A percentile compares a stretch with the other conserved stretches of the same genome.
Evolutionary conservation across 352 stramenopile genomes (phyloP).

Genomic region (Pythium sukuiense): DNA sequence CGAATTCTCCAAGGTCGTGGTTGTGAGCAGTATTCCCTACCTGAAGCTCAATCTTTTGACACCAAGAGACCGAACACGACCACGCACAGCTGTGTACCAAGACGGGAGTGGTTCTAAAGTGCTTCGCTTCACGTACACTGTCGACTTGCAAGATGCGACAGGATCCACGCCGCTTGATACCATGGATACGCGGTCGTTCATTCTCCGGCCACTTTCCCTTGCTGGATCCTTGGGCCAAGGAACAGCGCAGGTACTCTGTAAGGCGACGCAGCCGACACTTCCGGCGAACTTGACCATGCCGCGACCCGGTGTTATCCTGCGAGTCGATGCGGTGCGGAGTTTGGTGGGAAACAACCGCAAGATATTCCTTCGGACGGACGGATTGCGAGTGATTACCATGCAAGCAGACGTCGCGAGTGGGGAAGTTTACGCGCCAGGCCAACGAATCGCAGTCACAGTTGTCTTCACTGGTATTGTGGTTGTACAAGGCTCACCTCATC

Average conservation of each 20-base stretch:
- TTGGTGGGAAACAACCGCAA: slow-evolving; percentile 59
- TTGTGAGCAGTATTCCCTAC: slow-evolving; percentile 38
- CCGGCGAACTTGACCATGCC: slow-evolving; percentile 51
- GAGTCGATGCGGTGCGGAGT: slow-evolving; percentile 51
- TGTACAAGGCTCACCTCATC: slow-evolving; percentile 49
- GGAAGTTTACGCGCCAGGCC: slow-evolving; percentile 54
- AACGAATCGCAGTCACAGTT: slow-evolving; percentile 52
- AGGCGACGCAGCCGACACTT: slow-evolving; percentile 34
- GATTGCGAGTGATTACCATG: slow-evolving; percentile 42
- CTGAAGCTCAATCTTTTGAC: slow-evolving; percentile 54
- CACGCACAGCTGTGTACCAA: slow-evolving; percentile 47
- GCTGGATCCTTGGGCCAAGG: slow-evolving; percentile 30
- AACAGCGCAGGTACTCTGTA: slow-evolving; percentile 41
- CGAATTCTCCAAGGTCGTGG: slow-evolving; percentile 52
- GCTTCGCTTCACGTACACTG: slow-evolving; percentile 57
- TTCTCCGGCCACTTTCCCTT: slow-evolving; percentile 38
- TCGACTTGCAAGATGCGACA: slow-evolving; percentile 43
- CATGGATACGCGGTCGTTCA: slow-evolving; percentile 39
- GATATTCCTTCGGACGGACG: slow-evolving; percentile 67
- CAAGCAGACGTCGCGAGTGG: slow-evolving; percentile 39
- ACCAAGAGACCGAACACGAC: slow-evolving; percentile 6
- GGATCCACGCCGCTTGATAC: slow-evolving; percentile 44
- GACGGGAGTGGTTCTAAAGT: slow-evolving; percentile 45
- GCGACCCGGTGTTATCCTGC: slow-evolving; percentile 39
- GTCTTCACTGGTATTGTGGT: slow-evolving; percentile 44